These are phyloP conservation scores for Alternaria angustiovoidea DNA, from an alignment of 2,329 filamentous ascomycete genomes.

Conservation along the genomic window DNA sequence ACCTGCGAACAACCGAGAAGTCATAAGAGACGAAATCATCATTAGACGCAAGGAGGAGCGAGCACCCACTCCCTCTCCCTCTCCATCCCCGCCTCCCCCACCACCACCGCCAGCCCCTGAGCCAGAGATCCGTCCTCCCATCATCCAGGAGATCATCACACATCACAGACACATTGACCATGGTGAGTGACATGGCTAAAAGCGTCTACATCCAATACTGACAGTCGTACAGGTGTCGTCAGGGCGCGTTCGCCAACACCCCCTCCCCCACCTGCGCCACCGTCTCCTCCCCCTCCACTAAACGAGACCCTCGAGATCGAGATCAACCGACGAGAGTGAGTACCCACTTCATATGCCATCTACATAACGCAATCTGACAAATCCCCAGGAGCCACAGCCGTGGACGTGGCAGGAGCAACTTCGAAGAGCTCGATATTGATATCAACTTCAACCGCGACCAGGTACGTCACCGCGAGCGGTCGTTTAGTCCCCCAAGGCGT, in stretches of 20 bases:
- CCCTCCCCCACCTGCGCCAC: constrained; percentile 56
- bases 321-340: constrained; percentile 61
- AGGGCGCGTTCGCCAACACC: constrained; percentile 57
- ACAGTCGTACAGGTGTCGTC: constrained; percentile 51
- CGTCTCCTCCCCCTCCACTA: constrained; percentile 56
- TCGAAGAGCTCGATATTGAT: constrained; percentile 72
- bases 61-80: constrained; percentile 64
- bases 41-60: constrained; percentile 56
- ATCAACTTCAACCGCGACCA: constrained; percentile 67
- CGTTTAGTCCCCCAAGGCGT: constrained; percentile 57
- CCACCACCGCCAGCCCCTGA: constrained; percentile 62
- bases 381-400: constrained; percentile 43
- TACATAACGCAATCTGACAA: constrained; percentile 13
- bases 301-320: constrained; percentile 65
- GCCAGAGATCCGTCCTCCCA: constrained; percentile 77
- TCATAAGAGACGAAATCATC: constrained; percentile 52
- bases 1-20: constrained; percentile 45
- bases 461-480: constrained; percentile 49
- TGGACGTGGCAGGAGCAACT: constrained; percentile 55
- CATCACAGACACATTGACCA: constrained; percentile 89
- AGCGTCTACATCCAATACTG: background rate
- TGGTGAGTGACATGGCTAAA: constrained; percentile 62
- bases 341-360: background rate
- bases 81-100: constrained; percentile 55
- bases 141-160: constrained; percentile 88